Conservation (phyloP, 495 filamentous ascomycete species). For the Pseudotulostoma volvatum region DNA sequence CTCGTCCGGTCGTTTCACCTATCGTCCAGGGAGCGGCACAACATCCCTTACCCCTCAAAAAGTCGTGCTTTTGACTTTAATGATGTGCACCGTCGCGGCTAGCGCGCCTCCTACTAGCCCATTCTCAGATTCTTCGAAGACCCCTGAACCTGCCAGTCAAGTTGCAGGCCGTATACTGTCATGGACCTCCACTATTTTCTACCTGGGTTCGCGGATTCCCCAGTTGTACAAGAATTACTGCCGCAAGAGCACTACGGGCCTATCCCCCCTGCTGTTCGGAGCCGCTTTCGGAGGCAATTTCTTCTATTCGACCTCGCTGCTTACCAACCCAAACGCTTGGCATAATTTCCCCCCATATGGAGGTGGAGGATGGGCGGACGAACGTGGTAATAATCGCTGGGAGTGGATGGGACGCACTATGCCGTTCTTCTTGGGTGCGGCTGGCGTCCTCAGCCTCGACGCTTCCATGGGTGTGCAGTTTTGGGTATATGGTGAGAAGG, state of each 20-base stretch:
- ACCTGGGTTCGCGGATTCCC: slow-evolving; percentile 54
- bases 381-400: slow-evolving; percentile 36
- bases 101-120: slow-evolving; percentile 30
- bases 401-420: slow-evolving; percentile 42
- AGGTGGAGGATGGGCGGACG: slow-evolving; percentile 49
- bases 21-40: slow-evolving; percentile 11
- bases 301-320: slow-evolving; percentile 51
- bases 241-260: slow-evolving; percentile 51
- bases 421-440: slow-evolving; percentile 60
- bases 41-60: slow-evolving; percentile 24
- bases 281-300: slow-evolving; percentile 59
- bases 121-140: slow-evolving; percentile 6
- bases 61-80: slow-evolving; percentile 29
- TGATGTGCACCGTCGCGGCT: slow-evolving; percentile 29
- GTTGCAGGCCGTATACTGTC: slow-evolving; percentile 41
- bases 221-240: slow-evolving; percentile 53
- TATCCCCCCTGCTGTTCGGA: slow-evolving; percentile 51
- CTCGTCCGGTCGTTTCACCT: slow-evolving; percentile 17
- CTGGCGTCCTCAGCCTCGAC: slow-evolving; percentile 51
- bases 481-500: slow-evolving; percentile 35
- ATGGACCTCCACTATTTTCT: slow-evolving; percentile 49
- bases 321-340: slow-evolving; percentile 57
- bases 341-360: slow-evolving; percentile 41
- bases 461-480: slow-evolving; percentile 52
- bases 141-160: slow-evolving; percentile 18